These are phyloP conservation scores for Candida suzukii DNA, from an alignment of 805 yeast genomes.

Conservation along the genomic window DNA sequence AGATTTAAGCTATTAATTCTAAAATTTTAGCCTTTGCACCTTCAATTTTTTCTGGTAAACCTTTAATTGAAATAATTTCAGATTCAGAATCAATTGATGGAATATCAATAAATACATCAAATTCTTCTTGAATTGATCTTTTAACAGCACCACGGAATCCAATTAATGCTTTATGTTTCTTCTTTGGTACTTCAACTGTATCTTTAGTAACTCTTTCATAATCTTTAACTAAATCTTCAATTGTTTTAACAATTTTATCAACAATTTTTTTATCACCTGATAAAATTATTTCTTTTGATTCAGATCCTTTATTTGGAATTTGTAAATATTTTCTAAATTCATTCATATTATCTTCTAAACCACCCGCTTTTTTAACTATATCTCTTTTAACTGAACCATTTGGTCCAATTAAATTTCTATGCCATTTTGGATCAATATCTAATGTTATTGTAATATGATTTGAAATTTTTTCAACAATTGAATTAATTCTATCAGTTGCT, in stretches of 20 bases:
- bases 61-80: conserved; percentile 49
- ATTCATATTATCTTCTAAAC: conserved; percentile 38
- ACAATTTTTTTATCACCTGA: conserved; percentile 76
- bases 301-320: conserved; percentile 64
- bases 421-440: conserved; percentile 67
- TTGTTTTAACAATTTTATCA: conserved; percentile 52
- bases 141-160: conserved; percentile 79
- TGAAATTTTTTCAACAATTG: conserved; percentile 56
- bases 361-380: conserved; percentile 76
- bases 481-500: conserved; percentile 58
- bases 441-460: conserved; percentile 53
- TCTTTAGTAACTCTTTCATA: conserved; percentile 54
- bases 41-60: conserved; percentile 59
- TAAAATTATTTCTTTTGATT: conserved; percentile 50
- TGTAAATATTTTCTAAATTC: conserved; percentile 51
- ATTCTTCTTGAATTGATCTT: conserved; percentile 64
- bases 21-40: conserved; percentile 55
- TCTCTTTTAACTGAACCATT: conserved; percentile 69
- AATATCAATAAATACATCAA: conserved; percentile 52
- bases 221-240: conserved; percentile 55
- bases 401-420: conserved; percentile 70
- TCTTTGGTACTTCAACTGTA: conserved; percentile 54
- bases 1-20: conserved; percentile 48
- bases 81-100: conserved; percentile 54
- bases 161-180: conserved; percentile 66